phyloP scores from a whole-genome alignment of 805 yeast species.

The Ogataea zsoltii region DNA sequence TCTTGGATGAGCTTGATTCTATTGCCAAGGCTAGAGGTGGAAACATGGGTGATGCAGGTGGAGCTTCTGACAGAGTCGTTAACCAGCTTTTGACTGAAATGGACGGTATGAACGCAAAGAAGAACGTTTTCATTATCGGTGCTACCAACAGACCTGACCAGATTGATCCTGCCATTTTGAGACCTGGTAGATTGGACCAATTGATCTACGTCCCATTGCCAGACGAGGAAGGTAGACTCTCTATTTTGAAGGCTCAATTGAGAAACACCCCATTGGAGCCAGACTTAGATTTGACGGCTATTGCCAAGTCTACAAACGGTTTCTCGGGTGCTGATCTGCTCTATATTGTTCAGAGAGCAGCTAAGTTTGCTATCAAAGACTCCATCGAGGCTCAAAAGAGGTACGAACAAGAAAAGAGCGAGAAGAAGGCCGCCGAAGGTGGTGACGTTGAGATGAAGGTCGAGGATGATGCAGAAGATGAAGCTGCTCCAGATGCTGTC shows the following conservation, averaged over 20 bases:
- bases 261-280: slow-evolving; percentile 99
- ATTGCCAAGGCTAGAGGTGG: slow-evolving; percentile 98
- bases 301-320: slow-evolving; percentile 94
- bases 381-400: slow-evolving; percentile 80
- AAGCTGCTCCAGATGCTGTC: slow-evolving; percentile 87
- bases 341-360: slow-evolving; percentile 97
- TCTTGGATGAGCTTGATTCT: slow-evolving; percentile 96
- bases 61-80: slow-evolving; percentile 94
- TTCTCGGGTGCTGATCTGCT: slow-evolving; percentile 99
- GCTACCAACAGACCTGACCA: slow-evolving; percentile 99
- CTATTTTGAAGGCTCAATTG: slow-evolving; percentile 92
- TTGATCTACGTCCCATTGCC: slow-evolving; percentile 98
- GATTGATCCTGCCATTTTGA: slow-evolving; percentile 96
- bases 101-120: slow-evolving; percentile 99
- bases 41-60: slow-evolving; percentile 89
- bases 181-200: slow-evolving; percentile 99
- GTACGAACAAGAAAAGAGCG: slow-evolving; percentile 53
- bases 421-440: slow-evolving; percentile 42
- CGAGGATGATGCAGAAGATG: slow-evolving; percentile 43
- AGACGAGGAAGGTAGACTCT: slow-evolving; percentile 90
- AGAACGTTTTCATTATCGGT: slow-evolving; percentile 98
- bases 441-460: slow-evolving; percentile 41
- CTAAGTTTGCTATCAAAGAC: slow-evolving; percentile 97
- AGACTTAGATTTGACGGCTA: slow-evolving; percentile 82
- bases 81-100: slow-evolving; percentile 94